Percentiles rank a stretch among this genome's conserved stretches.
These are phyloP conservation scores for Marasmius tenuissimus DNA, from an alignment of 1,284 basidiomycete species.

Conservation along the genomic window DNA sequence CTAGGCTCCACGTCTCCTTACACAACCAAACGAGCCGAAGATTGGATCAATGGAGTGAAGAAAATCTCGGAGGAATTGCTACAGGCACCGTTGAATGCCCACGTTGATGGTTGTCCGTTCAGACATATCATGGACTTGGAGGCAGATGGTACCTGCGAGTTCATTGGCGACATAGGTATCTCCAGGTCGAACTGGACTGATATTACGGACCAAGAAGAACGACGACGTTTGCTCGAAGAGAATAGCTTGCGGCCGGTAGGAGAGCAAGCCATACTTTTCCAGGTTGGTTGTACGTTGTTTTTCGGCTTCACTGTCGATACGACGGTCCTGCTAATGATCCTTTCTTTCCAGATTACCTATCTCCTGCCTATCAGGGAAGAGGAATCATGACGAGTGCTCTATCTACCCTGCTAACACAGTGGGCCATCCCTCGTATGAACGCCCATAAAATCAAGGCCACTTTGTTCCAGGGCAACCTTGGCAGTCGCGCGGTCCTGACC, in stretches of 20 bases:
- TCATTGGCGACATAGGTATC: constrained; percentile 44
- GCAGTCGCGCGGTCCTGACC: constrained; percentile 58
- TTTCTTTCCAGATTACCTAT: constrained; percentile 47
- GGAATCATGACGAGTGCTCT: constrained; percentile 70
- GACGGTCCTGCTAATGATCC: neutral
- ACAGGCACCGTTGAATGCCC: neutral
- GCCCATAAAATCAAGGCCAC: constrained; percentile 43
- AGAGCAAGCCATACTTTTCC: constrained; percentile 52
- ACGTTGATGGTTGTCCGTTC: constrained; percentile 42
- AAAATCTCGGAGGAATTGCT: neutral
- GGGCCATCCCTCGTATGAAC: constrained; percentile 62
- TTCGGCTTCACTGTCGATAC: neutral
- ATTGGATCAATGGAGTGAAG: constrained; percentile 3
- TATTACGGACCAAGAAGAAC: constrained; percentile 28
- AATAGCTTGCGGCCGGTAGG: constrained; percentile 39
- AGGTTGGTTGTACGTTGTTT: constrained; percentile 45
- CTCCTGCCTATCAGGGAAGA: constrained; percentile 55
- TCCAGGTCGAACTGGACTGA: constrained; percentile 23
- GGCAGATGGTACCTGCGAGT: constrained; percentile 46
- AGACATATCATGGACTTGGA: constrained; percentile 44
- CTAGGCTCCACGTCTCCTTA: neutral
- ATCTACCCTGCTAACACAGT: constrained; percentile 46
- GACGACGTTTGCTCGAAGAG: constrained; percentile 28
- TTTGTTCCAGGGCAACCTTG: constrained; percentile 51
- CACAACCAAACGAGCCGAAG: neutral